Base-by-base conservation (phyloP, 1,139 yeast species). In the Zygosaccharomyces sapae region DNA sequence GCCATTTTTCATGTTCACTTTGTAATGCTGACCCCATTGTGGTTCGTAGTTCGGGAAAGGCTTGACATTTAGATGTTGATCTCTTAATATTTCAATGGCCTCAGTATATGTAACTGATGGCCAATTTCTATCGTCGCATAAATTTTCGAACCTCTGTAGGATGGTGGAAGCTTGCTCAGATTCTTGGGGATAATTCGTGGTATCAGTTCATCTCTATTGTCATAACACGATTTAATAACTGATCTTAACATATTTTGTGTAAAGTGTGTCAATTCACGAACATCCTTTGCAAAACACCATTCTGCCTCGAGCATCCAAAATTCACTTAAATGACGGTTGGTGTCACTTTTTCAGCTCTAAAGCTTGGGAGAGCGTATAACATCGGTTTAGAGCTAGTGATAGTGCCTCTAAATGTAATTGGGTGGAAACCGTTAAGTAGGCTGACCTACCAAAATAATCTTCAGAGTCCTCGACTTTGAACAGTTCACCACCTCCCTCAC, bases 261-360 rank as follows among this genome's bases (percentile, higher is more conserved):
- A 47, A 88, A 77, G 1, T 61, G 61, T 10, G 92, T 82, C 46
- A 92, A 69, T 52, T 84, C 85, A 2, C 65, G 62, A 5, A 89
- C 74, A 10, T 71, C 66, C 8, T 76, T 73, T 2, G 85, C 69
- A 63, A 86, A 86, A 10, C 89, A 81, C 27, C 89, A 66, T 62
- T 92, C 99, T 0, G 90, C 95, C 66, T 92, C 99, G 3, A 92
- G 70, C 97, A 92, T 90, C 97, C 97, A 92, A 66, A 92, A 92
- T 65, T 92, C 99, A 52, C 94, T 79, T 52, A 92, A 69, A 64
- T 92, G 99, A 41, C 98, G 75, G 57, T 82, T 86, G 0, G 99
- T 92, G 58, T 88, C 89, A 45, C 96, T 44, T 78, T 78, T 62
- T 92, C 99, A 0, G 98, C 98, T 51, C 99, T 72, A 63, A 92